A percentile compares a stretch with the other conserved stretches of the same genome.
These are phyloP conservation scores for Helminthosporium solani DNA, from an alignment of 2,329 filamentous ascomycete species.

Conservation along the genomic window DNA sequence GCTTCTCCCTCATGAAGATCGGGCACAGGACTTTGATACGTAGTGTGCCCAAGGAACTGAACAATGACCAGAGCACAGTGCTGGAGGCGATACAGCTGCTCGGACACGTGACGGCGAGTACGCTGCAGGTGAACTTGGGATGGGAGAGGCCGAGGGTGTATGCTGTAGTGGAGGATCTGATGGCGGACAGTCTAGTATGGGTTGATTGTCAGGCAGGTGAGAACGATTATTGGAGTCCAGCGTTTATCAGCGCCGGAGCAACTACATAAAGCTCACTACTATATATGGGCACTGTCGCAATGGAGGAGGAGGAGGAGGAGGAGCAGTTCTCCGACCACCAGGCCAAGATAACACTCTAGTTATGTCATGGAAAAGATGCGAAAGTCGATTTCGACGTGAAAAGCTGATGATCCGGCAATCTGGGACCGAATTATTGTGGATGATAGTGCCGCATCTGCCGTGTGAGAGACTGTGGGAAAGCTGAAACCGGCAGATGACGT, in stretches of 20 bases:
- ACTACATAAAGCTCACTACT: too few relatives aligned
- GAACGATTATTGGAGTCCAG: constrained; percentile 91
- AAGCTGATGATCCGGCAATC: neutral
- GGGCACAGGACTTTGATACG: constrained; percentile 85
- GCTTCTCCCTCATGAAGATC: constrained; percentile 81
- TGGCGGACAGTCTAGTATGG: constrained; percentile 90
- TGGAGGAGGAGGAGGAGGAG: too few relatives aligned
- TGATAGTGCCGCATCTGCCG: neutral
- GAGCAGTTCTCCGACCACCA: neutral
- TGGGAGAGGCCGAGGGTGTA: constrained; percentile 85
- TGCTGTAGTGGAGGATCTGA: constrained; percentile 86
- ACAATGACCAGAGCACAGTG: constrained; percentile 88
- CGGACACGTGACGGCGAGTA: constrained; percentile 85
- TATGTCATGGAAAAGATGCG: neutral
- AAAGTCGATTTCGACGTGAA: neutral
- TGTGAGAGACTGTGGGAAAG: too few relatives aligned
- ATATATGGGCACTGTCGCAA: too few relatives aligned
- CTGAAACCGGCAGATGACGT: too few relatives aligned
- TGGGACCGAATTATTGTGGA: neutral
- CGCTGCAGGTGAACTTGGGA: constrained; percentile 80
- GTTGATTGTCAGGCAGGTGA: constrained; percentile 83
- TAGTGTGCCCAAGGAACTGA: constrained; percentile 91
- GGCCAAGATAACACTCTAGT: neutral
- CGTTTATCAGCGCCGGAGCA: constrained; percentile 58
- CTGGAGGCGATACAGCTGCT: constrained; percentile 88